Evolutionary conservation across 805 yeast genomes (phyloP), one percentile per base, ranked within the genome.

Genomic region (Saccharomycopsis malanga): DNA sequence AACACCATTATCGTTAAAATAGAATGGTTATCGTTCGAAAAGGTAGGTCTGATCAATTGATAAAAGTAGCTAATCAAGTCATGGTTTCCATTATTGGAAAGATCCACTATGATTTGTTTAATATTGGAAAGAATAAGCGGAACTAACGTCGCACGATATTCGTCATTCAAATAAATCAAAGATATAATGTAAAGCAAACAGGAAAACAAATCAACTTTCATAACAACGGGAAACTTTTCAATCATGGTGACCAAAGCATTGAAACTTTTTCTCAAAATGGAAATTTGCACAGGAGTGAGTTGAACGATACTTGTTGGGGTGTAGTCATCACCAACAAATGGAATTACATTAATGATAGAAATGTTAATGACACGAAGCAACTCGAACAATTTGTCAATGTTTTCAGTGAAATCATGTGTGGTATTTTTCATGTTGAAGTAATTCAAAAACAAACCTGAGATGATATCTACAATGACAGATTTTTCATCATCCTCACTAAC

Each of bases 331-430:
- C 74, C 72, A 35, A 81, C 65, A 44, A 79, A 74, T 6, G 94
- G 89, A 37, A 83, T 63, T 6, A 73, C 64, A 25, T 68, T 71
- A 23, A 81, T 72, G 15, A 88, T 64, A 0, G 86, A 81, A 18
- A 81, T 68, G 67, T 84, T 70, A 15, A 77, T 74, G 4, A 88
- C 72, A 53, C 96, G 71, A 42, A 88, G 64, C 22, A 89, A 67
- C 59, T 91, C 97, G 61, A 91, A 87, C 38, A 87, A 65, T 57
- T 85, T 87, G 56, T 87, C 95, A 46, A 85, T 81, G 44, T 79
- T 81, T 24, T 68, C 63, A 29, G 73, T 66, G 46, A 78, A 66
- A 32, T 67, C 70, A 7, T 73, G 77, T 1, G 65, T 61, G 3
- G 53, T 55, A 15, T 61, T 60, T 14, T 49, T 36, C 2, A 44